Percentiles rank a stretch among this genome's conserved stretches.
Conservation (phyloP, 306 rosid species). For the Cicer yamashitae region DNA sequence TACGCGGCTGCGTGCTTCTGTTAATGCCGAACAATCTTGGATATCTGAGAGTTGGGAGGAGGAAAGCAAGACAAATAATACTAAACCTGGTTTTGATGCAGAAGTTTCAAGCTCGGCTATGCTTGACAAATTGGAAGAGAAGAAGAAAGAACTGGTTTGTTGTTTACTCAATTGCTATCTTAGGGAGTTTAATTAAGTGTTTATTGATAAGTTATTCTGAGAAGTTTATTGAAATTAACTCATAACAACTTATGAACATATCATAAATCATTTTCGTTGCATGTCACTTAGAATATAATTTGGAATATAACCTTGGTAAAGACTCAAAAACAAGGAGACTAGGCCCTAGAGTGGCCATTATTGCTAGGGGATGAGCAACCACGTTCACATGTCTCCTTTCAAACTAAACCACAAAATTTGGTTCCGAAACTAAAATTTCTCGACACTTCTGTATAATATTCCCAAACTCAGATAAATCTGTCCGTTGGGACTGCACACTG, state of each 20-base stretch:
- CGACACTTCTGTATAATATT: background rate
- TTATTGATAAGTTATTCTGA: background rate
- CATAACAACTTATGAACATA: background rate
- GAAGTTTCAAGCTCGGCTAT: constrained; percentile 53
- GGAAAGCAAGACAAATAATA: constrained; percentile 40
- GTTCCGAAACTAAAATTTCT: background rate
- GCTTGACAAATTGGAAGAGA: constrained; percentile 69
- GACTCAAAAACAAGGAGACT: background rate
- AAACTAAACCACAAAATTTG: background rate
- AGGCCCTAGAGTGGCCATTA: background rate
- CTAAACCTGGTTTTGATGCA: constrained; percentile 50
- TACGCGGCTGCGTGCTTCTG: constrained; percentile 47
- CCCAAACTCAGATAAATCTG: background rate
- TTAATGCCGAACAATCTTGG: constrained; percentile 42
- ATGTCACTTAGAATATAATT: background rate
- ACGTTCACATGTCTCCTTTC: background rate
- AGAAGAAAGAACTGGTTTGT: constrained; percentile 80
- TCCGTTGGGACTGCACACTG: background rate
- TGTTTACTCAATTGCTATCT: background rate
- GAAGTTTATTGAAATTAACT: background rate
- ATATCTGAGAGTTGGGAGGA: constrained; percentile 49
- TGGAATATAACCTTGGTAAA: background rate
- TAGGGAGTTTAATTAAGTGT: background rate
- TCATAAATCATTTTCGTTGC: background rate
- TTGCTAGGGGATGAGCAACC: background rate